Conservation (phyloP, 2,329 filamentous ascomycete genomes). For the Canariomyces notabilis region DNA sequence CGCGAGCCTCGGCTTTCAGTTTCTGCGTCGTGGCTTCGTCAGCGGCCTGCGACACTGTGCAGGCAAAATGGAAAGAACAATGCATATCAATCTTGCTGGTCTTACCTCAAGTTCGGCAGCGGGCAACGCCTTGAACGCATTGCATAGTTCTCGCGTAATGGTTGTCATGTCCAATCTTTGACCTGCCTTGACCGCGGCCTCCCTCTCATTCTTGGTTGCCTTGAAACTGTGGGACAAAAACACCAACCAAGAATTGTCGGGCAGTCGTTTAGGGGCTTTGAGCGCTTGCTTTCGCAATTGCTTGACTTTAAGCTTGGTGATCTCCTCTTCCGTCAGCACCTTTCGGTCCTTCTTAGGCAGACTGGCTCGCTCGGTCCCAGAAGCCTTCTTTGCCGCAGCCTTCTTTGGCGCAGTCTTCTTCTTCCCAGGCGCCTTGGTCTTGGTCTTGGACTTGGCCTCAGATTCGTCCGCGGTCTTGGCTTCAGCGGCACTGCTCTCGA, state of each 20-base stretch:
- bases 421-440: constrained; percentile 16
- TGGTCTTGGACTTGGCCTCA: constrained; percentile 20
- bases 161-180: background rate
- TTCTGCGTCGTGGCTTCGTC: constrained; percentile 28
- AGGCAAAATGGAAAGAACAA: background rate
- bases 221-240: constrained; percentile 32
- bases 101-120: constrained; percentile 41
- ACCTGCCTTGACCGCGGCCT: background rate
- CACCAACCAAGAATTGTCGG: constrained; percentile 34
- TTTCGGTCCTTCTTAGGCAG: too few relatives aligned
- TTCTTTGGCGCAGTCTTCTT: constrained; percentile 26
- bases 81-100: constrained; percentile 23
- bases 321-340: constrained; percentile 31
- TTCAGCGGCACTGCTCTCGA: constrained; percentile 8
- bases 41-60: constrained; percentile 1
- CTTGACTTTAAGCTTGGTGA: constrained; percentile 27
- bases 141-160: constrained; percentile 20
- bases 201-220: constrained; percentile 11
- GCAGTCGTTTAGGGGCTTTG: constrained; percentile 33
- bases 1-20: constrained; percentile 30
- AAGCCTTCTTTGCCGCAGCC: constrained; percentile 20
- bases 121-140: constrained; percentile 37
- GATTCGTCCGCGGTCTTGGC: constrained; percentile 19
- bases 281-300: constrained; percentile 38
- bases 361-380: constrained; percentile 5